These are phyloP conservation scores for Lophium mytilinum DNA, from an alignment of 495 filamentous ascomycete genomes.

Conservation along the genomic window DNA sequence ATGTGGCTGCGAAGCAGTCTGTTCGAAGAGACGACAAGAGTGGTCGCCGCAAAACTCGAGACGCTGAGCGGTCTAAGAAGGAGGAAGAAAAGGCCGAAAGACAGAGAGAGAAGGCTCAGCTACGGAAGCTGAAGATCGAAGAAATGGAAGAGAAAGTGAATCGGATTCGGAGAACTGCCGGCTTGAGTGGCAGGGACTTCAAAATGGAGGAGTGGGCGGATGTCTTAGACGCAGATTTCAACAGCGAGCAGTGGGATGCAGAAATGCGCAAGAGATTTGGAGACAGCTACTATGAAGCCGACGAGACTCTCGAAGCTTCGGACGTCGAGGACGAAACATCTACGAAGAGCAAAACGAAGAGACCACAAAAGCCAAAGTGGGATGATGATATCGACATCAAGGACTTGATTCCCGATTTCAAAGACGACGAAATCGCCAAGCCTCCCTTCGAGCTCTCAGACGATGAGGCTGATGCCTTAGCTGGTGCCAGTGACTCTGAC, in stretches of 20 bases:
- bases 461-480: conserved; percentile 22
- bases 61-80: conserved; percentile 64
- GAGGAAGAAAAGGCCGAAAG: conserved; percentile 68
- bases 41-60: conserved; percentile 64
- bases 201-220: conserved; percentile 70
- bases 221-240: conserved; percentile 78
- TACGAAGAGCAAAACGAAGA: conserved; percentile 42
- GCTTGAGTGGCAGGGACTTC: conserved; percentile 58
- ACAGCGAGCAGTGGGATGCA: conserved; percentile 76
- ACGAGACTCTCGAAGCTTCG: conserved; percentile 40
- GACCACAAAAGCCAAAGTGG: conserved; percentile 86
- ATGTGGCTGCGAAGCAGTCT: conserved; percentile 66
- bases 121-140: conserved; percentile 80
- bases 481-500: not conserved
- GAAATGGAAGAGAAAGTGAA: conserved; percentile 75
- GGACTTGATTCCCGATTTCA: conserved; percentile 82
- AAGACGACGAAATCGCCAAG: conserved; percentile 42
- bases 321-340: conserved; percentile 39
- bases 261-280: conserved; percentile 84
- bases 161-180: conserved; percentile 80
- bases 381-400: conserved; percentile 95
- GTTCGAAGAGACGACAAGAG: conserved; percentile 76
- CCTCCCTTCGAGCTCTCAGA: conserved; percentile 46
- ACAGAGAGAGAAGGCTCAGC: conserved; percentile 71
- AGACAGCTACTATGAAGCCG: conserved; percentile 65